phyloP scores from a whole-genome alignment of 2,329 filamentous ascomycete genomes.

The Aspergillus sp. region DNA sequence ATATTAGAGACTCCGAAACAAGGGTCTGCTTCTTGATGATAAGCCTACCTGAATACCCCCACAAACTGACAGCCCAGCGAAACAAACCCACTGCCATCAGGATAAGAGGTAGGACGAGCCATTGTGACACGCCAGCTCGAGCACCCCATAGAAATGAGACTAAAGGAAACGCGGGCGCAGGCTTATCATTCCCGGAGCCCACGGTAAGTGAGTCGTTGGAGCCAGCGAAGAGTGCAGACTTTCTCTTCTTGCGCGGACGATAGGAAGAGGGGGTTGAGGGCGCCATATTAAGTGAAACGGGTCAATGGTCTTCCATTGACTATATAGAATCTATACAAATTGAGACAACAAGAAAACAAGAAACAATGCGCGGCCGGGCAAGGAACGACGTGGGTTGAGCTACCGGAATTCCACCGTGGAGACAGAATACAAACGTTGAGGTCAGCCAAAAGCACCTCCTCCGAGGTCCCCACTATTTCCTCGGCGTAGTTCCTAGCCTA shows the following conservation, averaged over 20 bases:
- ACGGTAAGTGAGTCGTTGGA: constrained; percentile 45
- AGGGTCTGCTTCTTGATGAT: background rate
- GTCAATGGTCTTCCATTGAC: constrained; percentile 26
- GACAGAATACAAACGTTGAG: background rate
- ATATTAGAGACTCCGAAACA: constrained; percentile 8
- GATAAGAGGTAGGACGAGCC: constrained; percentile 83
- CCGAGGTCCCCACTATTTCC: constrained; percentile 23
- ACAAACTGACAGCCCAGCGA: constrained; percentile 86
- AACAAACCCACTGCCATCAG: constrained; percentile 91
- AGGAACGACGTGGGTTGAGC: background rate
- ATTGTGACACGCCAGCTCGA: constrained; percentile 78
- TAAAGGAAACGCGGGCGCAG: constrained; percentile 77
- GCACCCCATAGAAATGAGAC: constrained; percentile 94
- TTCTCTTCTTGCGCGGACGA: constrained; percentile 49
- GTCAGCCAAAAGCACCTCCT: constrained; percentile 5
- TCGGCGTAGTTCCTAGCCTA: constrained; percentile 21
- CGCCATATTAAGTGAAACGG: constrained; percentile 25
- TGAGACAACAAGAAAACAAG: background rate
- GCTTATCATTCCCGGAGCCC: constrained; percentile 45
- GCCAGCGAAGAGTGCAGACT: constrained; percentile 32
- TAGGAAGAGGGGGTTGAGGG: constrained; percentile 34
- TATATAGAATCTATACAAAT: background rate
- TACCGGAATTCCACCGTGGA: background rate
- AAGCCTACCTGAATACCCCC: constrained; percentile 83
- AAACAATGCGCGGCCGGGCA: background rate